Percentiles rank a stretch among this genome's conserved stretches.
These are phyloP conservation scores for Suillus plorans DNA, from an alignment of 768 basidiomycete species.

Conservation along the genomic window DNA sequence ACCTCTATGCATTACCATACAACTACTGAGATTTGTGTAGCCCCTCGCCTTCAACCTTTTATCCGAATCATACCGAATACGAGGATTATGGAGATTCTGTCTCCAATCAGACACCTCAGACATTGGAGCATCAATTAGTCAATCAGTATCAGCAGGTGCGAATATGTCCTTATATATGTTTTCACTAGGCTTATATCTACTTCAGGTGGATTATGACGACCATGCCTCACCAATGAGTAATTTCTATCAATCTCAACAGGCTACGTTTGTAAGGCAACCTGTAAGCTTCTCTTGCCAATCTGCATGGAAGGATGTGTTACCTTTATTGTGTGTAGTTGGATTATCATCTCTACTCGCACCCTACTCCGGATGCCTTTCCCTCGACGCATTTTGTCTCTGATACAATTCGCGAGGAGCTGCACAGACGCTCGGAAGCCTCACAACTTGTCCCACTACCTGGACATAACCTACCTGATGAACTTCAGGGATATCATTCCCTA, in stretches of 20 bases:
- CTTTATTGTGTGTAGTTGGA: slow-evolving; percentile 57
- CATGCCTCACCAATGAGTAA: slow-evolving; percentile 20
- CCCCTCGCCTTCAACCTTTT: slow-evolving; percentile 28
- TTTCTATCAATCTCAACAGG: slow-evolving; percentile 42
- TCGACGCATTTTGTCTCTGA: slow-evolving; percentile 86
- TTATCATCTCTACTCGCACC: slow-evolving; percentile 88
- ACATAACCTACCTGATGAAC: slow-evolving; percentile 73
- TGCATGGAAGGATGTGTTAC: slow-evolving; percentile 4
- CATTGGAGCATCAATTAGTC: slow-evolving; percentile 23
- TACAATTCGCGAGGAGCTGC: slow-evolving; percentile 60
- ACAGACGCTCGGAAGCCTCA: slow-evolving; percentile 45
- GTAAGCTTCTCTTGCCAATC: slow-evolving; percentile 39
- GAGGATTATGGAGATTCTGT: slow-evolving; percentile 28
- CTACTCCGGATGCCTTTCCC: slow-evolving; percentile 55
- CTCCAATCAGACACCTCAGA: slow-evolving; percentile 12
- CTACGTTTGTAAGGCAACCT: slow-evolving; percentile 65
- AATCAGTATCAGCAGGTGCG: slow-evolving; percentile 21
- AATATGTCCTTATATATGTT: slow-evolving; percentile 21
- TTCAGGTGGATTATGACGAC: slow-evolving; percentile 34
- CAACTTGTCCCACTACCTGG: slow-evolving; percentile 40
- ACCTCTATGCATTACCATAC: background rate
- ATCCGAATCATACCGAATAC: slow-evolving; percentile 38
- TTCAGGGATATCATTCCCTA: slow-evolving; percentile 89
- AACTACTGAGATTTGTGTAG: slow-evolving; percentile 18
- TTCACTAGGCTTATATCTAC: slow-evolving; percentile 8